Evolutionary conservation across 1,284 basidiomycete genomes (phyloP).

Genomic region (Pterulicium gracile): DNA sequence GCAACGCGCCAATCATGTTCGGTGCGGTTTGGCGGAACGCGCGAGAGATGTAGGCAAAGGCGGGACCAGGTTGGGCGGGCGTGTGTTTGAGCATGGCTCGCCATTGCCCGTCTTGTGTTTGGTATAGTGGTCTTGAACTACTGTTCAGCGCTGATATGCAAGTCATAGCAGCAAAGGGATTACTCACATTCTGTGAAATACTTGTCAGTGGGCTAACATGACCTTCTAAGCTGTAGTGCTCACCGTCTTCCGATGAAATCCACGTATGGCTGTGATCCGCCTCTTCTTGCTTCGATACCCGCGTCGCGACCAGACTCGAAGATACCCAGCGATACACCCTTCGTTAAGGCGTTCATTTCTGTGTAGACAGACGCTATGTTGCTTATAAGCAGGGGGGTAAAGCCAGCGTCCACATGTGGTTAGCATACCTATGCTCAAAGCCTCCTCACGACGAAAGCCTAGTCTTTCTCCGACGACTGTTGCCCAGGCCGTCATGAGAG

Average conservation of each 20-base stretch:
- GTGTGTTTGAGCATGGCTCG: constrained; percentile 69
- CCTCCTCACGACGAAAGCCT: constrained; percentile 81
- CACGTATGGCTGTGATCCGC: constrained; percentile 83
- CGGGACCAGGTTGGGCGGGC: constrained; percentile 62
- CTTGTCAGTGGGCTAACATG: neutral
- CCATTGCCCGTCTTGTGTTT: constrained; percentile 61
- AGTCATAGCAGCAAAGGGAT: neutral
- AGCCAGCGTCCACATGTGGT: too few species aligned
- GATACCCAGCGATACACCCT: constrained; percentile 75
- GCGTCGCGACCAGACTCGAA: constrained; percentile 43
- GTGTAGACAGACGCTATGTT: constrained; percentile 78
- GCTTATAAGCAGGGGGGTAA: constrained; percentile 6
- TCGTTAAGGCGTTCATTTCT: constrained; percentile 80
- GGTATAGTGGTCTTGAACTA: constrained; percentile 64
- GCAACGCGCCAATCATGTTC: constrained; percentile 70
- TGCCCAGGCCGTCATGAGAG: constrained; percentile 91
- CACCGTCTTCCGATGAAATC: constrained; percentile 83
- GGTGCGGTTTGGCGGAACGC: constrained; percentile 70
- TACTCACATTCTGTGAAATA: constrained; percentile 47
- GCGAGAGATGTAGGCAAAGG: constrained; percentile 76
- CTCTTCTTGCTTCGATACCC: constrained; percentile 40
- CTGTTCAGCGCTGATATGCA: constrained; percentile 1
- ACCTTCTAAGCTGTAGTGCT: constrained; percentile 17
- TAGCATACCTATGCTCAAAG: constrained; percentile 71
- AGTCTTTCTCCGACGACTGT: constrained; percentile 76